These are phyloP conservation scores for Tulasnella sp. DNA, from an alignment of 768 basidiomycete species.

Conservation along the genomic window DNA sequence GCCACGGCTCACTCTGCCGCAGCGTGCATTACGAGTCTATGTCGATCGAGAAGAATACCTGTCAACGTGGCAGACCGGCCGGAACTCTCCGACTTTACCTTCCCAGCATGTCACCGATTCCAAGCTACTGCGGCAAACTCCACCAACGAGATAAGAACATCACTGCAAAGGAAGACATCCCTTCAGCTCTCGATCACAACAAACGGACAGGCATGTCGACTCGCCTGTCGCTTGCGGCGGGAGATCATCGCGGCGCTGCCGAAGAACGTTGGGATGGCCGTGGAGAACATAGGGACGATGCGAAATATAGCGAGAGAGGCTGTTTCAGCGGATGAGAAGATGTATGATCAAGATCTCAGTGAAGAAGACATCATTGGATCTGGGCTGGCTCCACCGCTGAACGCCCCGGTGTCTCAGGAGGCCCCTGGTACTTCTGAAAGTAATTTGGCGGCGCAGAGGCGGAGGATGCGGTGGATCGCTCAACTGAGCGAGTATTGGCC, in stretches of 20 bases:
- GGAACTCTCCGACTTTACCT: slow-evolving; percentile 78
- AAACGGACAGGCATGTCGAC: slow-evolving; percentile 82
- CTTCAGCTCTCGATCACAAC: slow-evolving; percentile 71
- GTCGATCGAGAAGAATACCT: slow-evolving; percentile 49
- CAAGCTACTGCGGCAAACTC: slow-evolving; percentile 29
- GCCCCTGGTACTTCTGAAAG: background rate
- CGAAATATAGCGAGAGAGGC: slow-evolving; percentile 41
- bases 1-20: slow-evolving; percentile 32
- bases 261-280: slow-evolving; percentile 60
- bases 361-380: slow-evolving; percentile 21
- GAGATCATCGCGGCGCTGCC: slow-evolving; percentile 74
- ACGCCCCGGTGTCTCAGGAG: slow-evolving; percentile 18
- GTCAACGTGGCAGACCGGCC: slow-evolving; percentile 85
- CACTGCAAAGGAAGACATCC: slow-evolving; percentile 39
- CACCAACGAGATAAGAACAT: slow-evolving; percentile 23
- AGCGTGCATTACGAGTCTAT: slow-evolving; percentile 45
- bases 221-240: slow-evolving; percentile 66
- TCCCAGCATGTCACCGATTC: slow-evolving; percentile 79
- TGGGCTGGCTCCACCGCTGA: slow-evolving; percentile 25
- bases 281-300: slow-evolving; percentile 60
- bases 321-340: slow-evolving; percentile 21
- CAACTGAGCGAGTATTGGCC: slow-evolving; percentile 98
- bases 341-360: slow-evolving; percentile 32
- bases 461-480: slow-evolving; percentile 86
- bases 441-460: slow-evolving; percentile 30